A percentile compares a stretch with the other conserved stretches of the same genome.
phyloP scores from a whole-genome alignment of 208 protist genomes.

The Leptomonas seymouri region DNA sequence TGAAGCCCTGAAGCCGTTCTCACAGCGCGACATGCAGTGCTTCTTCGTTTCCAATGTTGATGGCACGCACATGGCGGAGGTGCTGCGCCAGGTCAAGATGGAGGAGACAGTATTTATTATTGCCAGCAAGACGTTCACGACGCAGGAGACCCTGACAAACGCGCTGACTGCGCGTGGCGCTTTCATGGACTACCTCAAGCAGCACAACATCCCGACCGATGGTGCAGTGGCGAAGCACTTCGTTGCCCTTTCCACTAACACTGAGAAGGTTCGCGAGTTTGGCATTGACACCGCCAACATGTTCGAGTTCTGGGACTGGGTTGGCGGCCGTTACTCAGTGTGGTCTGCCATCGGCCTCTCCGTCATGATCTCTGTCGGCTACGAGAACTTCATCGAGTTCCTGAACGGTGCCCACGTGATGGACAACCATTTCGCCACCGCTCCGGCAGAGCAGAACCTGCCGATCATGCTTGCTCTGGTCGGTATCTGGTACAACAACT shows the following conservation, averaged over 20 bases:
- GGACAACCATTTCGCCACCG: conserved; percentile 80
- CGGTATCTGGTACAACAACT: conserved; percentile 98
- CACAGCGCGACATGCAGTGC: conserved; percentile 60
- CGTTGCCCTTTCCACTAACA: conserved; percentile 97
- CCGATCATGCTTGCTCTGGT: conserved; percentile 95
- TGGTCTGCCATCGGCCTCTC: conserved; percentile 97
- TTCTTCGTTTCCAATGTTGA: conserved; percentile 98
- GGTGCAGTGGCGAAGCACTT: conserved; percentile 96
- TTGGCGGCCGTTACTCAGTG: conserved; percentile 97
- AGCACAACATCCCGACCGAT: conserved; percentile 38
- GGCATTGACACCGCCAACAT: conserved; percentile 97
- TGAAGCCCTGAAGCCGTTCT: conserved; percentile 93
- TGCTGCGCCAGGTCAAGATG: conserved; percentile 77
- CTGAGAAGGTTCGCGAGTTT: conserved; percentile 89
- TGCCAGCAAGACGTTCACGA: conserved; percentile 98
- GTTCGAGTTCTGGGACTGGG: conserved; percentile 99
- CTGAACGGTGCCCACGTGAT: conserved; percentile 89
- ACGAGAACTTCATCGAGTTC: conserved; percentile 95
- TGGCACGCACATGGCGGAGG: conserved; percentile 95
- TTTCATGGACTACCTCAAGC: conserved; percentile 76
- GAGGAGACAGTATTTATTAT: conserved; percentile 97
- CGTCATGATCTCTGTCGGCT: conserved; percentile 95
- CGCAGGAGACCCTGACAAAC: conserved; percentile 97
- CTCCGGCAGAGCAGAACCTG: conserved; percentile 84
- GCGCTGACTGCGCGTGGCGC: conserved; percentile 89